A percentile compares a stretch with the other conserved stretches of the same genome.
These are phyloP conservation scores for Sporothrix euskadiensis DNA, from an alignment of 2,329 filamentous ascomycete species.

Conservation along the genomic window DNA sequence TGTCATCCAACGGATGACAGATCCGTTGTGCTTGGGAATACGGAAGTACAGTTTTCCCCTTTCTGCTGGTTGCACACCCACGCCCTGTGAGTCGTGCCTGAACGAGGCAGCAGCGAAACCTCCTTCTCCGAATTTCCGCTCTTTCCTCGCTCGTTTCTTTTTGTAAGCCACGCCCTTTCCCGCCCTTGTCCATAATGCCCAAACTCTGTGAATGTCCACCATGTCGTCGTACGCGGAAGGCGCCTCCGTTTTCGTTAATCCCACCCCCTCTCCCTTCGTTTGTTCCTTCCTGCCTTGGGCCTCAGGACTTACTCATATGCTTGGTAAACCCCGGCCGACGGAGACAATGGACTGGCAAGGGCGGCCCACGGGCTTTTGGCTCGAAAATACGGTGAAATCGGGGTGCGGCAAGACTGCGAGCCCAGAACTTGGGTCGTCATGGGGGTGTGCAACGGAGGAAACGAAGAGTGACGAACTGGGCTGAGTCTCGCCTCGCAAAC, in stretches of 20 bases:
- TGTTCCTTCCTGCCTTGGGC: background rate
- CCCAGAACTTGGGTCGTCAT: background rate
- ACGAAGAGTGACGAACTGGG: conserved; percentile 21
- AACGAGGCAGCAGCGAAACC: conserved; percentile 3
- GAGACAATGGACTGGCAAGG: conserved; percentile 17
- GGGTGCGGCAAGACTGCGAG: conserved; percentile 23
- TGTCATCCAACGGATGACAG: conserved; percentile 18
- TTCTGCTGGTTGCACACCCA: background rate
- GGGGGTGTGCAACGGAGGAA: conserved; percentile 11
- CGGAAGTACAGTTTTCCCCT: background rate
- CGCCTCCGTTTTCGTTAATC: conserved; percentile 18
- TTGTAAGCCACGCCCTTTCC: conserved; percentile 5
- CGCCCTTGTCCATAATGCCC: background rate
- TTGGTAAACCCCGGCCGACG: conserved; percentile 29
- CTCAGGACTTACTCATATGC: conserved; percentile 16
- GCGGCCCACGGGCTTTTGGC: conserved; percentile 12
- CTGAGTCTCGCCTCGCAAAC: conserved; percentile 12
- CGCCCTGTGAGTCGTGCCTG: conserved; percentile 18
- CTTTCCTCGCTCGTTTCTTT: background rate
- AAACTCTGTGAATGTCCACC: too few species aligned
- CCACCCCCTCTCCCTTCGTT: conserved; percentile 16
- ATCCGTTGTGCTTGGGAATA: conserved; percentile 17
- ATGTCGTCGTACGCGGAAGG: background rate
- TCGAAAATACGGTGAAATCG: conserved; percentile 31
- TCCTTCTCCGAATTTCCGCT: conserved; percentile 7